These are phyloP conservation scores for Eimeria necatrix DNA, from an alignment of 169 alveolate genomes.

Conservation along the genomic window DNA sequence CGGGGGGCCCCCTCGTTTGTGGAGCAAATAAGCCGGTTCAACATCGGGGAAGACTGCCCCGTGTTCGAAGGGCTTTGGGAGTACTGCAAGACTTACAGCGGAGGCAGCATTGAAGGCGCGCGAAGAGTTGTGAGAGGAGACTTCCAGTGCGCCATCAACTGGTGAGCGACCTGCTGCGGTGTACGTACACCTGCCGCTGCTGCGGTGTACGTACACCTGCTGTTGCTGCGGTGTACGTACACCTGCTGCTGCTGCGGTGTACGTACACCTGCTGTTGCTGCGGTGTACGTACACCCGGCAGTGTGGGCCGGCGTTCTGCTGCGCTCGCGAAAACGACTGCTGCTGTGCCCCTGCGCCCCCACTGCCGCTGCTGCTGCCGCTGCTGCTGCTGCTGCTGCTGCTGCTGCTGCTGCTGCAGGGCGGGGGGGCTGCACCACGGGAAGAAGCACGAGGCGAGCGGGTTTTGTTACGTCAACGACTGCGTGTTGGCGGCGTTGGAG, in stretches of 20 bases:
- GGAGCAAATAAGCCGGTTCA: conserved; percentile 45
- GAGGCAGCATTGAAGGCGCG: conserved; percentile 93
- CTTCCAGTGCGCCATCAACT: conserved; percentile 97
- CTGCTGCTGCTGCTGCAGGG: conserved; percentile 89
- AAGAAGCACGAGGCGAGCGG: conserved; percentile 99
- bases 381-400: conserved; percentile 22
- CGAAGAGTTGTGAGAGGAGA: conserved; percentile 93
- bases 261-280: neutral
- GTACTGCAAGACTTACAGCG: conserved; percentile 85
- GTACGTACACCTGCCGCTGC: neutral
- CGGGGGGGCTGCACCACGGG: conserved; percentile 99
- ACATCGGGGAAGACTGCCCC: conserved; percentile 96
- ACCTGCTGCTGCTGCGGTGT: neutral
- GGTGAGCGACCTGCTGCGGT: conserved; percentile 69
- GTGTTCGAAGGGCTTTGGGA: conserved; percentile 97
- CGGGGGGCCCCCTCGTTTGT: conserved; percentile 29
- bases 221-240: too few species aligned
- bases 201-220: too few species aligned
- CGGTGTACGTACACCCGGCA: neutral
- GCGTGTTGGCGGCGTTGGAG: conserved; percentile 98
- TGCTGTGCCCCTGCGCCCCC: too few species aligned
- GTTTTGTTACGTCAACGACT: conserved; percentile 99
- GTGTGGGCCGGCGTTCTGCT: neutral
- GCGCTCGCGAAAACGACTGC: neutral
- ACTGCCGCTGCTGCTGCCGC: neutral